phyloP scores from a whole-genome alignment of 305 asterid species.

The Fraxinus nigra region DNA sequence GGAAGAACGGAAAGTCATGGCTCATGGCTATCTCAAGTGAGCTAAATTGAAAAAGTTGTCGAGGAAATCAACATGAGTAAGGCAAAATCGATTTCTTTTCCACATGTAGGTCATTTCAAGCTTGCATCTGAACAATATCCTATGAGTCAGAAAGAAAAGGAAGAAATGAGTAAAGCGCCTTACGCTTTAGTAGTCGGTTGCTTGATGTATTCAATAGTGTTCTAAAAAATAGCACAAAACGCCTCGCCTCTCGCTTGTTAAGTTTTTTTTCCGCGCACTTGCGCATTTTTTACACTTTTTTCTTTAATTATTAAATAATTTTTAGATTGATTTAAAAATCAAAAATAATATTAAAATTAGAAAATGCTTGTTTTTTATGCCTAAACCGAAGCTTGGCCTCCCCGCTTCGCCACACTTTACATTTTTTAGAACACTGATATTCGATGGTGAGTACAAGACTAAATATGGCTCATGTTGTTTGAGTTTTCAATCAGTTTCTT shows the following conservation, averaged over 20 bases:
- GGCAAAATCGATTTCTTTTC: neutral
- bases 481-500: neutral
- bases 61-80: neutral
- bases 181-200: neutral
- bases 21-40: neutral
- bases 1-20: neutral
- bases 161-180: neutral
- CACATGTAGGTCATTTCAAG: neutral
- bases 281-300: no score
- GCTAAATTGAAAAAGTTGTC: no score
- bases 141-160: neutral
- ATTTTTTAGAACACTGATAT: neutral
- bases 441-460: neutral
- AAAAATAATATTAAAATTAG: no score
- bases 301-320: no score
- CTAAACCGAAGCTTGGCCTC: no score
- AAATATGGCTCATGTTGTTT: neutral
- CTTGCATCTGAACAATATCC: neutral
- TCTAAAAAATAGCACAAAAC: no score
- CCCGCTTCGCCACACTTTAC: no score
- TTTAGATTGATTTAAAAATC: no score
- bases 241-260: no score
- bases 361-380: no score
- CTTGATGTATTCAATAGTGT: neutral
- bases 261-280: no score